phyloP scores from a whole-genome alignment of 805 yeast genomes.

The Saccharomyces cerevisiae region DNA sequence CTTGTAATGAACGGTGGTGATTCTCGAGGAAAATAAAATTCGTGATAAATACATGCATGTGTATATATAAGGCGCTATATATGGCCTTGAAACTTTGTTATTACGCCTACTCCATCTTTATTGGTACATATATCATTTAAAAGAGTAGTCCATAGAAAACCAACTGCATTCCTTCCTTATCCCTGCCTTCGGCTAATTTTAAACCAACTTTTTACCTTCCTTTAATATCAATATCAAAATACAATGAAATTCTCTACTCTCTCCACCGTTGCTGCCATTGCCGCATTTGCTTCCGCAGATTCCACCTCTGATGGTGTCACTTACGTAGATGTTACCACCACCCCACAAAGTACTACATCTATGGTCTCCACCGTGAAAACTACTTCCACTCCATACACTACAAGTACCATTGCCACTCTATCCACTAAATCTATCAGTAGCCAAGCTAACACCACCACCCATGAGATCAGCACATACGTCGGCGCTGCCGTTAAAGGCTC shows the following conservation, averaged over 20 bases:
- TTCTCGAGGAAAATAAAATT: not conserved
- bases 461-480: slow-evolving; percentile 13
- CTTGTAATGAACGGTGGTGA: not conserved
- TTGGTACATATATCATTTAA: not conserved
- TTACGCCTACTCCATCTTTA: not conserved
- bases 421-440: slow-evolving; percentile 5
- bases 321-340: slow-evolving; percentile 42
- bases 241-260: slow-evolving; percentile 11
- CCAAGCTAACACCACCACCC: slow-evolving; percentile 10
- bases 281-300: slow-evolving; percentile 12
- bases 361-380: slow-evolving; percentile 37
- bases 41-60: not conserved
- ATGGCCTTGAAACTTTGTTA: not conserved
- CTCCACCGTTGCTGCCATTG: slow-evolving; percentile 4
- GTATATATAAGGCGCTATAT: not conserved
- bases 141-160: not conserved
- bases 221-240: slow-evolving; percentile 3
- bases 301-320: slow-evolving; percentile 27
- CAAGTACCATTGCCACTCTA: slow-evolving; percentile 24
- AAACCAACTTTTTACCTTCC: slow-evolving; percentile 4
- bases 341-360: slow-evolving; percentile 42
- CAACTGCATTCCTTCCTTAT: slow-evolving; percentile 4
- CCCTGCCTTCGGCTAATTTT: not conserved
- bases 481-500: slow-evolving; percentile 14
- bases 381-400: slow-evolving; percentile 34